Evolutionary conservation across 2,329 filamentous ascomycete species (phyloP).

Genomic region (Bipolaris bicolor): DNA sequence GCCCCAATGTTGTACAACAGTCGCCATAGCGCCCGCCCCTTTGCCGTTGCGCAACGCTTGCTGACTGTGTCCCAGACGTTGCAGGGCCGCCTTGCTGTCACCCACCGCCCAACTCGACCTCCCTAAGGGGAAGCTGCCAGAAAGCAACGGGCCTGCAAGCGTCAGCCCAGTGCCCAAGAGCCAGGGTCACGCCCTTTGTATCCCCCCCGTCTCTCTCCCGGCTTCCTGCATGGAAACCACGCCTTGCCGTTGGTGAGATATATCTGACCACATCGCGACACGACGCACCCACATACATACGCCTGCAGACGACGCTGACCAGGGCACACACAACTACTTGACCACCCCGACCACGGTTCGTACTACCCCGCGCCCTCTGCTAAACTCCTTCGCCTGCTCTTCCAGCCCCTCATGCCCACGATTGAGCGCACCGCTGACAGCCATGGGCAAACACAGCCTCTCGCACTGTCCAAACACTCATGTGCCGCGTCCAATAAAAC

Average conservation of each 20-base stretch:
- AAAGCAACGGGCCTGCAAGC: conserved; percentile 7
- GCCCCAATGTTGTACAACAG: conserved; percentile 44
- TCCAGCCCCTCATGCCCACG: conserved; percentile 13
- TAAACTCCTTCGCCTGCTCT: conserved; percentile 8
- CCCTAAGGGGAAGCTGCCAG: conserved; percentile 11
- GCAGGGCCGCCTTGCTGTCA: conserved; percentile 27
- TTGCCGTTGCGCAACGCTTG: conserved; percentile 34
- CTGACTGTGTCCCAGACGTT: conserved; percentile 40
- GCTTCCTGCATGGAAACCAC: conserved; percentile 29
- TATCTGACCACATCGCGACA: conserved; percentile 30
- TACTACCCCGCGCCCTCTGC: conserved; percentile 36
- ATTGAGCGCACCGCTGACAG: conserved; percentile 39
- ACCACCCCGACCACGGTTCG: conserved; percentile 40
- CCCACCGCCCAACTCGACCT: conserved; percentile 18
- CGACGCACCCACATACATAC: conserved; percentile 39
- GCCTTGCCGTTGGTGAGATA: conserved; percentile 26
- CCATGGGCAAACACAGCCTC: conserved; percentile 39
- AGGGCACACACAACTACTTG: conserved; percentile 33
- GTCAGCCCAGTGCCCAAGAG: conserved; percentile 6
- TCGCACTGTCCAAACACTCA: conserved; percentile 30
- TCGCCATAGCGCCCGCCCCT: conserved; percentile 39
- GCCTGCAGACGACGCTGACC: conserved; percentile 39
- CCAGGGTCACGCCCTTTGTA: conserved; percentile 29
- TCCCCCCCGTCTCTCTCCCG: conserved; percentile 14
- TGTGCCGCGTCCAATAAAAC: conserved; percentile 35